Conservation (phyloP, 2,329 filamentous ascomycete genomes). For the Mollisia scopiformis region DNA sequence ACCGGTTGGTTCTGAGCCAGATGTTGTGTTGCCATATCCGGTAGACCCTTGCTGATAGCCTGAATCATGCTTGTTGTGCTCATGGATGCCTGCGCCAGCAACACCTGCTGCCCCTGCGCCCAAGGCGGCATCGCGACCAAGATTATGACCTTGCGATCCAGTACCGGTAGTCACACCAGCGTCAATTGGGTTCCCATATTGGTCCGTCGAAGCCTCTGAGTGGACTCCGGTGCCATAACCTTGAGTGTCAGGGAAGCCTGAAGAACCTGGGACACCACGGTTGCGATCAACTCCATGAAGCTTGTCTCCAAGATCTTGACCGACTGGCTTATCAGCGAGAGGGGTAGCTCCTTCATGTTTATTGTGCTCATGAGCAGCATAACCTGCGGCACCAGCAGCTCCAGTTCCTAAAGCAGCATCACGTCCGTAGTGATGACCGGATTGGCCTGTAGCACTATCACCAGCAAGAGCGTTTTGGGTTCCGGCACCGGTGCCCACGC, state of each 20-base stretch:
- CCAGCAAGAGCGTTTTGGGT: constrained; percentile 18
- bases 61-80: constrained; percentile 6
- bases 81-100: not conserved
- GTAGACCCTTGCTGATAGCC: not conserved
- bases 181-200: not conserved
- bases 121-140: constrained; percentile 11
- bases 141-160: constrained; percentile 3
- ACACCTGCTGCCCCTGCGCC: not conserved
- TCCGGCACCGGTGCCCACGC: constrained; percentile 20
- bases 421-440: constrained; percentile 18
- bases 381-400: constrained; percentile 11
- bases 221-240: constrained; percentile 9
- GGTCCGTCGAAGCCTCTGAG: constrained; percentile 9
- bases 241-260: constrained; percentile 10
- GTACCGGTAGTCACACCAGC: not conserved
- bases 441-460: constrained; percentile 8
- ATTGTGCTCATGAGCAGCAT: constrained; percentile 23
- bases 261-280: constrained; percentile 22
- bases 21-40: not conserved
- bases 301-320: constrained; percentile 26
- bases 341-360: constrained; percentile 13
- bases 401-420: constrained; percentile 18
- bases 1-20: not conserved
- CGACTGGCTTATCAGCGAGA: constrained; percentile 17
- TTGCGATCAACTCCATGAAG: constrained; percentile 29